These are phyloP conservation scores for Hordeum pubiflorum DNA, from an alignment of 202 grass and related monocot genomes.

Conservation along the genomic window DNA sequence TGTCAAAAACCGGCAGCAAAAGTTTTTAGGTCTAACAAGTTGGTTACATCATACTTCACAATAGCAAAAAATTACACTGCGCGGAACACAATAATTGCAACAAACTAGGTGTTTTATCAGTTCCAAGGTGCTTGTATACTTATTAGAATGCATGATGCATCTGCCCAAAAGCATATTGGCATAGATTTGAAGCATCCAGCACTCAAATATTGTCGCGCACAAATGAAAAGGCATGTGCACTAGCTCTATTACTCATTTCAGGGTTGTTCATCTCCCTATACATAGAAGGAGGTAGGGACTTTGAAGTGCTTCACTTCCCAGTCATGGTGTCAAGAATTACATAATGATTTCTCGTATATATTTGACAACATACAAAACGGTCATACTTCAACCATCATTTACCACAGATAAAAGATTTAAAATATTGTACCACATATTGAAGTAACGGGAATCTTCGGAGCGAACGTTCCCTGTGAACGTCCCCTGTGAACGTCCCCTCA, in stretches of 20 bases:
- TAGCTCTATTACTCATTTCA: conserved; percentile 4
- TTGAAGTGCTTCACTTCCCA: background rate
- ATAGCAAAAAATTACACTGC: background rate
- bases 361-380: background rate
- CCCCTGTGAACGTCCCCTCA: no score
- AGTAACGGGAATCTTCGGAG: no score
- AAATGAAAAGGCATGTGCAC: background rate
- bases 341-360: background rate
- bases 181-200: background rate
- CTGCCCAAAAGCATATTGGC: background rate
- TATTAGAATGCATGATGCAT: background rate
- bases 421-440: background rate
- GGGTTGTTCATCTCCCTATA: background rate
- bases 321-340: background rate
- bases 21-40: background rate
- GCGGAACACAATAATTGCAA: background rate
- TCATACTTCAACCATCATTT: background rate
- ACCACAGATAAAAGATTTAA: background rate
- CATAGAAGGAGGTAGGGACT: background rate
- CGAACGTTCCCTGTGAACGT: no score
- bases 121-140: background rate
- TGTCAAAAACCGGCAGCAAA: background rate
- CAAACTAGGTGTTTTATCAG: background rate
- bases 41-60: background rate
- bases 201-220: background rate